These are phyloP conservation scores for Lodderomyces beijingensis DNA, from an alignment of 1,139 yeast genomes.

Conservation along the genomic window DNA sequence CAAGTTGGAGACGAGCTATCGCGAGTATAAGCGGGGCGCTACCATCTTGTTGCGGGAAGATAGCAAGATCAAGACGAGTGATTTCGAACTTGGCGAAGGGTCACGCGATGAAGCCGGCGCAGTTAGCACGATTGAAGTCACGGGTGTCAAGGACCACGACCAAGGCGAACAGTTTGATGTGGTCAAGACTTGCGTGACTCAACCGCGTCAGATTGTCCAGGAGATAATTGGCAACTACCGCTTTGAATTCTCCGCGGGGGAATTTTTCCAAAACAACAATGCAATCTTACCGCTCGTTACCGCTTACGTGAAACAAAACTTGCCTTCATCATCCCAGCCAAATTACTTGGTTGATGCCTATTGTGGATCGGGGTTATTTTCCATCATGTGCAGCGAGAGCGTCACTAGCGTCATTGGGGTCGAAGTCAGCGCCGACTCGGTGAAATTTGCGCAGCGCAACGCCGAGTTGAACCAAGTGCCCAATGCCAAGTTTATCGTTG, in stretches of 20 bases:
- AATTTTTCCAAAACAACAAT: constrained; percentile 93
- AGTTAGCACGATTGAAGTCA: constrained; percentile 24
- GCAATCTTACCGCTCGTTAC: constrained; percentile 83
- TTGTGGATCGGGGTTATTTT: constrained; percentile 94
- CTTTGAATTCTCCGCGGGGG: constrained; percentile 89
- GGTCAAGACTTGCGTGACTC: constrained; percentile 56
- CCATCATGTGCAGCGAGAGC: constrained; percentile 76
- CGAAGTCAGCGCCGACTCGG: constrained; percentile 89
- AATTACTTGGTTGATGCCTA: constrained; percentile 87
- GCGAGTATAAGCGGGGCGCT: constrained; percentile 73
- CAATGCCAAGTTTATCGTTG: constrained; percentile 82
- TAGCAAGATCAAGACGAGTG: constrained; percentile 28
- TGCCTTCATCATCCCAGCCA: constrained; percentile 45
- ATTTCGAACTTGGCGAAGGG: constrained; percentile 24
- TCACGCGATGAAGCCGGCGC: constrained; percentile 38
- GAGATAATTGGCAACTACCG: constrained; percentile 72
- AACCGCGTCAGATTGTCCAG: constrained; percentile 72
- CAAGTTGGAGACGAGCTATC: constrained; percentile 46
- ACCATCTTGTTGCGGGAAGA: constrained; percentile 82
- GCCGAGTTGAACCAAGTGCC: constrained; percentile 69
- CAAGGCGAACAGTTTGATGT: constrained; percentile 17
- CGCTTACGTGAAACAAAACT: constrained; percentile 68
- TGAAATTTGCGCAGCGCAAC: constrained; percentile 78
- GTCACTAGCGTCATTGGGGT: constrained; percentile 88
- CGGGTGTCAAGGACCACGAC: constrained; percentile 7